phyloP scores from a whole-genome alignment of 306 rosid species.

The Canavalia gladiata region DNA sequence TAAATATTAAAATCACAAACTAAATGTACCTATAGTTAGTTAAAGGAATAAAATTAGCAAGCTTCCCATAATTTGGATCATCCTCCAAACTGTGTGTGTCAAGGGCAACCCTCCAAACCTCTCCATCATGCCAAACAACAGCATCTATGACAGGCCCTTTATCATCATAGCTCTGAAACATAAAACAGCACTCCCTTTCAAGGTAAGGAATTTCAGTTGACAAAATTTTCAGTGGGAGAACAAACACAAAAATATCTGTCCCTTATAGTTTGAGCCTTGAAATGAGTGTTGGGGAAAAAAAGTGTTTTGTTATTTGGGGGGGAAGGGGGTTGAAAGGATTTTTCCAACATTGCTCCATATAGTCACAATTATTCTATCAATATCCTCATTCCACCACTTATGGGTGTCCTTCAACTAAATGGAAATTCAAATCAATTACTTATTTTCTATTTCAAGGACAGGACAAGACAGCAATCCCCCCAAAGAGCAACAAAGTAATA shows the following conservation, averaged over 20 bases:
- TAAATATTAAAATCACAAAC: slow-evolving; percentile 42
- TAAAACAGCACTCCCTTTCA: slow-evolving; percentile 43
- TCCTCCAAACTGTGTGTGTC: slow-evolving; percentile 93
- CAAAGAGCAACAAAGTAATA: slow-evolving; percentile 29
- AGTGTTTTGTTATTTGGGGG: slow-evolving; percentile 3
- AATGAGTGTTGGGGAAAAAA: slow-evolving; percentile 14
- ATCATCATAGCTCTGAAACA: slow-evolving; percentile 83
- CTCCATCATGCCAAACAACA: slow-evolving; percentile 98
- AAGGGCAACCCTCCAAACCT: slow-evolving; percentile 94
- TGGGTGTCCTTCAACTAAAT: slow-evolving; percentile 6
- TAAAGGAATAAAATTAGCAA: slow-evolving; percentile 81
- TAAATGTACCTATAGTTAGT: slow-evolving; percentile 82
- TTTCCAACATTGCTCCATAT: slow-evolving; percentile 34
- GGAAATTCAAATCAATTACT: slow-evolving; percentile 26
- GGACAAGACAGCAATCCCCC: slow-evolving; percentile 22
- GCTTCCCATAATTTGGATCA: slow-evolving; percentile 77
- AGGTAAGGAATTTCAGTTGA: slow-evolving; percentile 34
- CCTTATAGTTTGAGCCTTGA: slow-evolving; percentile 30
- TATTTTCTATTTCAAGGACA: slow-evolving; percentile 32
- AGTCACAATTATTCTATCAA: slow-evolving; percentile 31
- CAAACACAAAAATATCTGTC: slow-evolving; percentile 20
- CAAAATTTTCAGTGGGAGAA: neutral
- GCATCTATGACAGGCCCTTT: slow-evolving; percentile 93
- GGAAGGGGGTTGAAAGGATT: neutral
- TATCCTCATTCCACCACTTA: slow-evolving; percentile 18